phyloP scores from a whole-genome alignment of 192 early-diverging fungal species.

The Chytriomyces sp. region DNA sequence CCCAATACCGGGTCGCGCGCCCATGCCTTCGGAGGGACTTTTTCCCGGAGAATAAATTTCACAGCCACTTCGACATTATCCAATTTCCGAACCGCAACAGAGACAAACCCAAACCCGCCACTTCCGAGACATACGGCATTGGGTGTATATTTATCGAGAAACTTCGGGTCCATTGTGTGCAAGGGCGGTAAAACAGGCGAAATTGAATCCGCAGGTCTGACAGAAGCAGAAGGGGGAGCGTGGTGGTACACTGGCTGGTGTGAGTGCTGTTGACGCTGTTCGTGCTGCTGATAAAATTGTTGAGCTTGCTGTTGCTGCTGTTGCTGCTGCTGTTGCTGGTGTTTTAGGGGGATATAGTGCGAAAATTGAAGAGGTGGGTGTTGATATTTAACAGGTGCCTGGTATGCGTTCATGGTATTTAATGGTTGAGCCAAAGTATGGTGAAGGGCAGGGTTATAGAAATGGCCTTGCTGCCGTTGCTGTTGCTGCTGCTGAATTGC shows the following conservation, averaged over 20 bases:
- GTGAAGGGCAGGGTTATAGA: neutral
- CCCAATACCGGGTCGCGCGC: slow-evolving; percentile 51
- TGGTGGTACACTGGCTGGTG: neutral
- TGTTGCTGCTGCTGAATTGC: slow-evolving; percentile 5
- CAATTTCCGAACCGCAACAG: slow-evolving; percentile 55
- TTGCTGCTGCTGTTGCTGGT: slow-evolving; percentile 13
- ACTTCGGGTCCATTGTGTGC: slow-evolving; percentile 11
- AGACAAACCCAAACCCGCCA: slow-evolving; percentile 75
- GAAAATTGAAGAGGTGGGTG: neutral
- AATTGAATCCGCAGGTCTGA: too few species aligned
- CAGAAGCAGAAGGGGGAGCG: slow-evolving; percentile 10
- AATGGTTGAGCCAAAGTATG: neutral
- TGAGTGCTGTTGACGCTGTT: neutral
- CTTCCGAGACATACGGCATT: slow-evolving; percentile 49
- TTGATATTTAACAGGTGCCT: neutral
- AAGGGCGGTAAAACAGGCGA: slow-evolving; percentile 8
- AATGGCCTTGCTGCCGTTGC: neutral
- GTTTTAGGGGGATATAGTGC: neutral
- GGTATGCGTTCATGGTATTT: neutral
- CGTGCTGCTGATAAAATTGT: neutral
- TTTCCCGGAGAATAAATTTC: slow-evolving; percentile 68
- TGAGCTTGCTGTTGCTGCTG: neutral
- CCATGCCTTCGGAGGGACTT: slow-evolving; percentile 49
- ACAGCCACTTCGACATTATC: slow-evolving; percentile 71
- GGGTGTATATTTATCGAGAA: slow-evolving; percentile 37